Percentiles rank a stretch among this genome's conserved stretches.
Evolutionary conservation across 1,284 basidiomycete species (phyloP).

Genomic region (Thecaphora thlaspeos): DNA sequence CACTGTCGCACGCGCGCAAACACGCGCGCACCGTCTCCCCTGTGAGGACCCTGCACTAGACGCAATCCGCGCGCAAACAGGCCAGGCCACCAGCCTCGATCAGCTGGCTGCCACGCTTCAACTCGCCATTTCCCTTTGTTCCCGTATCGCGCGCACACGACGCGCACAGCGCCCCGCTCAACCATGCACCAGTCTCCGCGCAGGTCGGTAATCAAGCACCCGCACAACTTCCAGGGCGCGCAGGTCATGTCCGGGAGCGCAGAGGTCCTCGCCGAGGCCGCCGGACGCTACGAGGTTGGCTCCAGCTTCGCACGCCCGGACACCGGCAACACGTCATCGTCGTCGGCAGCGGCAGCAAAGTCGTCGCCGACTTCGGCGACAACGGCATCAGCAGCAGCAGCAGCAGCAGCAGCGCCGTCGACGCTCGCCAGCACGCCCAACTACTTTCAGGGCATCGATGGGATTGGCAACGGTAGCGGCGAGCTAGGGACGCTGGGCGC

Average conservation of each 20-base stretch:
- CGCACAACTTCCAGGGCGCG: slow-evolving; percentile 48
- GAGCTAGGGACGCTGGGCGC: slow-evolving; percentile 17
- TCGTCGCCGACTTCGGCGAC: no score
- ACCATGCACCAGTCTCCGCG: slow-evolving; percentile 40
- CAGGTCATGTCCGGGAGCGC: slow-evolving; percentile 34
- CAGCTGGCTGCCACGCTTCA: background rate
- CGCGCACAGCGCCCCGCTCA: background rate
- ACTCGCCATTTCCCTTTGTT: no score
- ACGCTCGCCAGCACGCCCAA: slow-evolving; percentile 13
- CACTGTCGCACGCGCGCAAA: background rate
- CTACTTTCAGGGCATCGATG: slow-evolving; percentile 23
- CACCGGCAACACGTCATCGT: background rate
- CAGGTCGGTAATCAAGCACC: slow-evolving; percentile 48
- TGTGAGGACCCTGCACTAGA: background rate
- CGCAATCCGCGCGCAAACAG: no score
- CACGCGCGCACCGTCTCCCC: background rate
- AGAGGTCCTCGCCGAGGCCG: slow-evolving; percentile 27
- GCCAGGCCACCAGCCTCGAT: no score
- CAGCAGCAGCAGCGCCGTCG: slow-evolving; percentile 3
- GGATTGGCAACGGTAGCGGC: slow-evolving; percentile 19
- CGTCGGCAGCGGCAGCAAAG: no score
- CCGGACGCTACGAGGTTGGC: slow-evolving; percentile 3
- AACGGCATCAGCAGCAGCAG: slow-evolving; percentile 1
- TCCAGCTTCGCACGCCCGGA: slow-evolving; percentile 3
- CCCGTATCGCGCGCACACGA: background rate